Evolutionary conservation across 495 filamentous ascomycete species (phyloP).

Genomic region (Annulohypoxylon nitens): DNA sequence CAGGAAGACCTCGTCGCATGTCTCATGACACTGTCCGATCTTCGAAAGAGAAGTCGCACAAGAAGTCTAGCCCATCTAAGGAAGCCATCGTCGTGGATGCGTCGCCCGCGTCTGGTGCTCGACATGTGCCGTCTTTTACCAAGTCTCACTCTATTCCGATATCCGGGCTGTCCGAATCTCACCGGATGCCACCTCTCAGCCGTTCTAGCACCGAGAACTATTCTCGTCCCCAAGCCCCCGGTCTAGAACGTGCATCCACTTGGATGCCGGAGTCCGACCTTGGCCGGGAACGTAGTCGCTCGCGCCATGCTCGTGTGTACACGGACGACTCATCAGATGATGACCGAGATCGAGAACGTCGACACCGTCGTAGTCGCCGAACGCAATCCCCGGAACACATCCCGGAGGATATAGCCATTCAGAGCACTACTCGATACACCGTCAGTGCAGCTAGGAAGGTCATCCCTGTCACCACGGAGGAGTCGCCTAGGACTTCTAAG

Average conservation of each 20-base stretch:
- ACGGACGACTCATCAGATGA: slow-evolving; percentile 47
- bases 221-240: slow-evolving; percentile 35
- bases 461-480: slow-evolving; percentile 41
- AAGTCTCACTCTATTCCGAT: slow-evolving; percentile 56
- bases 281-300: slow-evolving; percentile 47
- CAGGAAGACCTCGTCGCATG: slow-evolving; percentile 55
- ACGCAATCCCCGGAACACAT: slow-evolving; percentile 47
- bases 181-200: slow-evolving; percentile 39
- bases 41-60: slow-evolving; percentile 53
- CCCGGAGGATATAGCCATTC: slow-evolving; percentile 17
- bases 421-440: slow-evolving; percentile 31
- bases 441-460: slow-evolving; percentile 26
- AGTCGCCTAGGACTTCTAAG: slow-evolving; percentile 39
- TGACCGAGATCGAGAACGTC: slow-evolving; percentile 47
- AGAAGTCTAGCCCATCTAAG: slow-evolving; percentile 46
- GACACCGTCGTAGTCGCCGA: slow-evolving; percentile 43
- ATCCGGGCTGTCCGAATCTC: slow-evolving; percentile 44
- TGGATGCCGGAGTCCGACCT: slow-evolving; percentile 38
- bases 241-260: slow-evolving; percentile 41
- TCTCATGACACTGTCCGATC: slow-evolving; percentile 57
- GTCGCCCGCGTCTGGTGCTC: slow-evolving; percentile 30
- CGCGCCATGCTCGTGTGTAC: slow-evolving; percentile 37
- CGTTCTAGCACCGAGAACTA: slow-evolving; percentile 44
- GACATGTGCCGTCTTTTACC: slow-evolving; percentile 47
- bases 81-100: slow-evolving; percentile 50